phyloP scores from a whole-genome alignment of 2,329 filamentous ascomycete genomes.

The Elsinoe fawcettii region DNA sequence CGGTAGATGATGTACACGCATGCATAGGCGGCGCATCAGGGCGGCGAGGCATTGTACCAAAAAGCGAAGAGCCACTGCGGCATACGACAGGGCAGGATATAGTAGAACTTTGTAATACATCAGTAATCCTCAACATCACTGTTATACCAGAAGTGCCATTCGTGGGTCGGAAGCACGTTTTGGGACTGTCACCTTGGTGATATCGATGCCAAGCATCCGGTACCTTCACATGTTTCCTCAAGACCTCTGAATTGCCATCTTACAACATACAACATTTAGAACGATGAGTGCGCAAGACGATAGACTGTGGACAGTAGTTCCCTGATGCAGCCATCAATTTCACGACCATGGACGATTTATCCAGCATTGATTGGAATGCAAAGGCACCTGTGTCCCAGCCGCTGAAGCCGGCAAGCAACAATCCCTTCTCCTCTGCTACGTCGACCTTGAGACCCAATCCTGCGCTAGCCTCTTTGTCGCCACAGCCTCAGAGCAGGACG shows the following conservation, averaged over 20 bases:
- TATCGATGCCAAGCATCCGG: not conserved
- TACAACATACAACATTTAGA: not conserved
- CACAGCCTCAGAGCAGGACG: slow-evolving; percentile 29
- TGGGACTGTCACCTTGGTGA: not conserved
- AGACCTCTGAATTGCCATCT: not conserved
- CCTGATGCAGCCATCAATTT: not conserved
- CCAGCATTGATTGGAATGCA: slow-evolving; percentile 41
- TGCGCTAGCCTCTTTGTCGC: slow-evolving; percentile 20
- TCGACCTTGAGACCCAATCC: slow-evolving; percentile 29
- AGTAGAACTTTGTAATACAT: slow-evolving; percentile 1
- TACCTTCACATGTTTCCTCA: not conserved
- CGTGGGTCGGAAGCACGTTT: not conserved
- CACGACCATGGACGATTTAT: slow-evolving; percentile 41
- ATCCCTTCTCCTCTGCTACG: slow-evolving; percentile 23
- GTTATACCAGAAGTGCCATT: not conserved
- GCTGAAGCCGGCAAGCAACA: slow-evolving; percentile 21
- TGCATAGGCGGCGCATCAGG: slow-evolving; percentile 4
- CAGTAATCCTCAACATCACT: not conserved
- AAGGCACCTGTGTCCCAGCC: slow-evolving; percentile 12
- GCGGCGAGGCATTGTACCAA: slow-evolving; percentile 12
- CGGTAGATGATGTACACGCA: slow-evolving; percentile 9
- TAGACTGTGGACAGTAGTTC: not conserved
- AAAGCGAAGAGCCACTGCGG: not conserved
- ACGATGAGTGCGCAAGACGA: not conserved
- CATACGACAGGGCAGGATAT: slow-evolving; percentile 11